Evolutionary conservation across 257 asterid species (phyloP).

Genomic region (Jaltomata sinuosa): DNA sequence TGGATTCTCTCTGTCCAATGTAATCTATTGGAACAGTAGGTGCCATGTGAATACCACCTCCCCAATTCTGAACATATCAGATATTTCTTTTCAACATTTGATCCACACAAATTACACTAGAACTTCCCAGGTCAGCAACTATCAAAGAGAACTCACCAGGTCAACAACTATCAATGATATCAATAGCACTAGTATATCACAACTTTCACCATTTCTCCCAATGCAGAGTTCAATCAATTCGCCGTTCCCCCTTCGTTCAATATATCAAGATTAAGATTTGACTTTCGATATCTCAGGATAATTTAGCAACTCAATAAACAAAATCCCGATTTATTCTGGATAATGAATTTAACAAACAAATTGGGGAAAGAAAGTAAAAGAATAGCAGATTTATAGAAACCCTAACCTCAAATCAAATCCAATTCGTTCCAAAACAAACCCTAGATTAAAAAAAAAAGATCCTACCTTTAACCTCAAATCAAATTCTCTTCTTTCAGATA

Average conservation of each 20-base stretch:
- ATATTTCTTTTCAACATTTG: conserved; percentile 13
- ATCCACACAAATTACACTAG: conserved; percentile 3
- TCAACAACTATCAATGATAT: conserved; percentile 8
- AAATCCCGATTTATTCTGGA: neutral
- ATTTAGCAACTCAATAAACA: neutral
- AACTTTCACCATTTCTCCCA: conserved; percentile 3
- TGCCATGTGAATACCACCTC: conserved; percentile 42
- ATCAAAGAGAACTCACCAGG: conserved; percentile 1
- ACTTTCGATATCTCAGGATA: neutral
- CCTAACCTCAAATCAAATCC: conserved; percentile 3
- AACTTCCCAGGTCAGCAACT: conserved; percentile 1
- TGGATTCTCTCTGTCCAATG: conserved; percentile 39
- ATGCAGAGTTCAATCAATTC: conserved; percentile 3
- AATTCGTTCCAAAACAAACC: neutral
- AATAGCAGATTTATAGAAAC: conserved; percentile 7
- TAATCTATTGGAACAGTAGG: conserved; percentile 54
- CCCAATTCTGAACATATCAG: conserved; percentile 35
- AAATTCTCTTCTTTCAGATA: neutral
- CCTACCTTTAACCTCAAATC: neutral
- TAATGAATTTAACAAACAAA: neutral
- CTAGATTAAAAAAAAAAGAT: neutral
- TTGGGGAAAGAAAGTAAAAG: neutral
- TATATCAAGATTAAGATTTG: neutral
- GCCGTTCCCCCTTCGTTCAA: neutral
- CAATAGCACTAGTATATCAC: conserved; percentile 4